Evolutionary conservation across 2,329 filamentous ascomycete genomes (phyloP).

Genomic region (Alternaria sp.): DNA sequence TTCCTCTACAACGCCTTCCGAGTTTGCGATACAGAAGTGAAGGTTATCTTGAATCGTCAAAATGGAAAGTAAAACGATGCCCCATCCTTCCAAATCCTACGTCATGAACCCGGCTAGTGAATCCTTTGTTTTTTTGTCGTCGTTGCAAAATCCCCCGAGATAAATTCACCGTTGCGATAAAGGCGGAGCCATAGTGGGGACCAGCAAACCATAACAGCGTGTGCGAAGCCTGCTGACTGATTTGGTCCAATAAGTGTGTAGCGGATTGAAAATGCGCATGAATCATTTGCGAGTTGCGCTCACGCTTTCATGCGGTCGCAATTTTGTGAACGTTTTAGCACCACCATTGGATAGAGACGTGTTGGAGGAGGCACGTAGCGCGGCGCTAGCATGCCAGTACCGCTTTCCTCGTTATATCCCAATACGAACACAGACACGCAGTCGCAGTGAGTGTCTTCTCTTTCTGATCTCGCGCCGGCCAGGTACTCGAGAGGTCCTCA

Average conservation of each 20-base stretch:
- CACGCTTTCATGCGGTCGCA: not conserved
- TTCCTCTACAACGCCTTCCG: not conserved
- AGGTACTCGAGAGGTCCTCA: too few species aligned
- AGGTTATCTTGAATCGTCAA: not conserved
- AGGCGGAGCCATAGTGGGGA: not conserved
- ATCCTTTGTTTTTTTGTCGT: not conserved
- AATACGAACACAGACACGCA: not conserved
- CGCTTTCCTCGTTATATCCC: not conserved
- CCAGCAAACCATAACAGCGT: not conserved
- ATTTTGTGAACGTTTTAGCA: not conserved
- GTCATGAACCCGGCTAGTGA: not conserved
- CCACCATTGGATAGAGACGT: not conserved
- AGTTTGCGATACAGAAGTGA: not conserved
- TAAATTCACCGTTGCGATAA: not conserved
- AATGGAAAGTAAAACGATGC: not conserved
- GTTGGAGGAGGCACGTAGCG: not conserved
- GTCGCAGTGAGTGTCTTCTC: not conserved
- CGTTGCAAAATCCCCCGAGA: not conserved
- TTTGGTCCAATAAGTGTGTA: not conserved
- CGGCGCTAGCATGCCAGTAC: not conserved
- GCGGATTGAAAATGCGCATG: not conserved
- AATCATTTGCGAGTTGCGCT: accelerated
- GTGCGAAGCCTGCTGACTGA: not conserved
- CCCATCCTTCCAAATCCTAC: not conserved
- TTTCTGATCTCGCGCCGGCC: not conserved